Evolutionary conservation across 768 basidiomycete species (phyloP).

Genomic region (Termitomyces sp.): DNA sequence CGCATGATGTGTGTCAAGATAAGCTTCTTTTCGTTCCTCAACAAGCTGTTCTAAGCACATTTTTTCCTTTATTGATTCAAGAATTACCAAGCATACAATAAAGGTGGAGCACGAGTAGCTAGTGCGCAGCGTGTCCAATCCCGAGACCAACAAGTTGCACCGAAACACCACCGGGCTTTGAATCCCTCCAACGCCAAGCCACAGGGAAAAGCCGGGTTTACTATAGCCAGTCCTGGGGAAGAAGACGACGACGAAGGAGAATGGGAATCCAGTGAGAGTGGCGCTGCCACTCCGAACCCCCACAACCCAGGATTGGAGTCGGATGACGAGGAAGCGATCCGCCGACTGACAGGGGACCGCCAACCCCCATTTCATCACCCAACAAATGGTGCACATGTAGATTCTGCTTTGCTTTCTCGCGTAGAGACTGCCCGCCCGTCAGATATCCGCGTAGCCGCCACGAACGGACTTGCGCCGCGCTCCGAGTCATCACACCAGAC

Average conservation of each 20-base stretch:
- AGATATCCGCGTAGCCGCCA: conserved; percentile 20
- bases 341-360: conserved; percentile 10
- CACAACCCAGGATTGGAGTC: conserved; percentile 37
- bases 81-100: conserved; percentile 19
- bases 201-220: conserved; percentile 49
- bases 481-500: background rate
- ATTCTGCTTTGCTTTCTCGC: conserved; percentile 20
- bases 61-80: background rate
- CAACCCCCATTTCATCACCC: conserved; percentile 3
- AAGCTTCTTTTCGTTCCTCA: conserved; percentile 10
- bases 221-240: conserved; percentile 42
- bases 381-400: conserved; percentile 4
- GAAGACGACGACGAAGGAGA: conserved; percentile 55
- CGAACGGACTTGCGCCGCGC: conserved; percentile 2
- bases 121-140: conserved; percentile 31
- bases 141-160: conserved; percentile 20
- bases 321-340: conserved; percentile 21
- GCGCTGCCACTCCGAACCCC: conserved; percentile 59
- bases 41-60: background rate
- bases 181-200: conserved; percentile 17
- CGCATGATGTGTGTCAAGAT: conserved; percentile 38
- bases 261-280: conserved; percentile 78
- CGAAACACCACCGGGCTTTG: conserved; percentile 17
- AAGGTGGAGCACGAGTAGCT: conserved; percentile 22
- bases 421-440: conserved; percentile 31